Conservation (phyloP, 805 yeast genomes). For the Candida tallmaniae region DNA sequence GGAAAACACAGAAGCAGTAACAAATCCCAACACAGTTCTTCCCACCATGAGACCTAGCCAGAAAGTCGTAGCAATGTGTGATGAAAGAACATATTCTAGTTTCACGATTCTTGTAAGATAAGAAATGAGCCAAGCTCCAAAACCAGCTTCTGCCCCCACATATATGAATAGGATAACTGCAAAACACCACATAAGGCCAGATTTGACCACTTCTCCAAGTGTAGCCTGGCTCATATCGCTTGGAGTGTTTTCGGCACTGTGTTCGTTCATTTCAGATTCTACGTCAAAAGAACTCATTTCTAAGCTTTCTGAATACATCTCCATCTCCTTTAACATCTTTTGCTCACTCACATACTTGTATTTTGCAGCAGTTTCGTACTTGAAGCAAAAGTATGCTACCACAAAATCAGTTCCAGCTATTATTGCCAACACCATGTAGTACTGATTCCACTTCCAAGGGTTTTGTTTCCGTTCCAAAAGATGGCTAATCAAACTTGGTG, state of each 20-base stretch:
- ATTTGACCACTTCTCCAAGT: conserved; percentile 29
- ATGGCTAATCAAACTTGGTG: conserved; percentile 43
- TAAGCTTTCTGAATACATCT: conserved; percentile 8
- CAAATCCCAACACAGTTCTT: conserved; percentile 46
- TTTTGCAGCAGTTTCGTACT: conserved; percentile 43
- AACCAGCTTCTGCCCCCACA: conserved; percentile 49
- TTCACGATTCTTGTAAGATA: conserved; percentile 39
- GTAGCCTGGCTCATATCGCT: too few species aligned
- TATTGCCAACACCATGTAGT: conserved; percentile 33
- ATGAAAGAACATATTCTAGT: conserved; percentile 31
- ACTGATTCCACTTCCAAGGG: conserved; percentile 47
- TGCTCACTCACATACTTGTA: conserved; percentile 24
- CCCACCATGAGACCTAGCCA: conserved; percentile 52
- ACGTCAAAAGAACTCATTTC: conserved; percentile 7
- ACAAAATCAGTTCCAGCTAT: conserved; percentile 22
- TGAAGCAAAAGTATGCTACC: conserved; percentile 24
- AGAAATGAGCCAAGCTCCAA: conserved; percentile 52
- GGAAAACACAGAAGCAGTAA: conserved; percentile 44
- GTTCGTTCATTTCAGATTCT: not conserved
- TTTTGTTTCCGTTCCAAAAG: conserved; percentile 32
- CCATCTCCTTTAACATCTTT: conserved; percentile 3
- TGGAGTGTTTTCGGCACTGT: too few species aligned
- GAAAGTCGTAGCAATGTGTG: conserved; percentile 46
- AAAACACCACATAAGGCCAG: conserved; percentile 36
- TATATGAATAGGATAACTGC: conserved; percentile 42